Conservation (phyloP, 352 stramenopile genomes). For the Hyaloperonospora arabidopsidis region DNA sequence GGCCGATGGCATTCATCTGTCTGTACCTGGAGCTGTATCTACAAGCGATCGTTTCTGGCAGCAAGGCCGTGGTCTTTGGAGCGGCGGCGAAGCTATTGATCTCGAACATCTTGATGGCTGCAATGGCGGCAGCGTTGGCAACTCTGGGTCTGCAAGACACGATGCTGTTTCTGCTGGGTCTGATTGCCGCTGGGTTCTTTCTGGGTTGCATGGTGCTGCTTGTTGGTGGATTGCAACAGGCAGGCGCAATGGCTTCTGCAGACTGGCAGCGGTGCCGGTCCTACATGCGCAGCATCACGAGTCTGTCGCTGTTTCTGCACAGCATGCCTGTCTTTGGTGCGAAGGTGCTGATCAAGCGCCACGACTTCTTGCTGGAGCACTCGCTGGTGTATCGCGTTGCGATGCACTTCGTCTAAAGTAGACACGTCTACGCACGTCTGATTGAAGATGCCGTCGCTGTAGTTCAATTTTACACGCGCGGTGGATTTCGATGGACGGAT, state of each 20-base stretch:
- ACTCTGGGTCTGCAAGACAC: conserved; percentile 49
- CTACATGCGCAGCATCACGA: conserved; percentile 74
- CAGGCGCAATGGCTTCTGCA: conserved; percentile 36
- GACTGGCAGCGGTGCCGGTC: conserved; percentile 72
- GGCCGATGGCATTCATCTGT: conserved; percentile 67
- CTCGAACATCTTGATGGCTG: conserved; percentile 49
- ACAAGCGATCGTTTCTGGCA: conserved; percentile 53
- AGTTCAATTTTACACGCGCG: too few relatives aligned
- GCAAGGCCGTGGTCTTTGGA: conserved; percentile 62
- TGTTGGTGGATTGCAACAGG: conserved; percentile 52
- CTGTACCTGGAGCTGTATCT: conserved; percentile 78
- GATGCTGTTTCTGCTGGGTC: conserved; percentile 49
- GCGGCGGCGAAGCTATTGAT: conserved; percentile 64
- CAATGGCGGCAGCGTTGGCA: conserved; percentile 36
- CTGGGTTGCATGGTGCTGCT: conserved; percentile 56
- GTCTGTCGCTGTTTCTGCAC: conserved; percentile 75
- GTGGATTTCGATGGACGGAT: too few relatives aligned
- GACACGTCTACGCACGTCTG: neutral
- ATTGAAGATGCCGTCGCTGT: too few relatives aligned
- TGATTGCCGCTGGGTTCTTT: conserved; percentile 39
- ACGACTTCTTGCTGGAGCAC: conserved; percentile 68
- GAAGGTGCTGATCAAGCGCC: conserved; percentile 68
- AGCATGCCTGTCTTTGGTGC: conserved; percentile 56
- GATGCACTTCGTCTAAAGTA: conserved; percentile 68
- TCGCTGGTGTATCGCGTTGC: conserved; percentile 75